Conservation (phyloP, 176 grass and related monocot species). For the Aegilops sharonensis region DNA sequence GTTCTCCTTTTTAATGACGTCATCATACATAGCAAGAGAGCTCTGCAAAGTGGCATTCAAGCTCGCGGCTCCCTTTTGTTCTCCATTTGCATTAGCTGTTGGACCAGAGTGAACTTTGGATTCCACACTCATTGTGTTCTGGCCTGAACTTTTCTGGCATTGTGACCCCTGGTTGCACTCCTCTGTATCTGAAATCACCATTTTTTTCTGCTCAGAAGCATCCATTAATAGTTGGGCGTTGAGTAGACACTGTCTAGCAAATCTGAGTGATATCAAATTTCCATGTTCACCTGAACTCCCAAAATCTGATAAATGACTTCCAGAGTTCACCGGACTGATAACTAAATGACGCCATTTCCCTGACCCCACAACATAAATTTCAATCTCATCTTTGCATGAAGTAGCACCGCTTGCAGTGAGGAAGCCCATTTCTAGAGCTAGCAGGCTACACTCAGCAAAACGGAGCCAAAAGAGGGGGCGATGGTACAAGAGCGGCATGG, state of each 20-base stretch:
- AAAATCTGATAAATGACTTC: conserved; percentile 34
- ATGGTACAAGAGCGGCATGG: conserved; percentile 55
- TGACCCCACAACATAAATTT: conserved; percentile 71
- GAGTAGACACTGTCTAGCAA: conserved; percentile 68
- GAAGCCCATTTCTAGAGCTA: conserved; percentile 71
- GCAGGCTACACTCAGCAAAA: conserved; percentile 81
- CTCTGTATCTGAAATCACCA: conserved; percentile 26
- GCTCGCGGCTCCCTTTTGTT: conserved; percentile 40
- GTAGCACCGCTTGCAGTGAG: conserved; percentile 41
- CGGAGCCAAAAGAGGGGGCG: conserved; percentile 85
- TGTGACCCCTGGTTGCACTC: conserved; percentile 38
- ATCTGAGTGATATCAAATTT: conserved; percentile 59
- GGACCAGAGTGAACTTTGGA: conserved; percentile 43
- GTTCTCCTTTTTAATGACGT: conserved; percentile 69
- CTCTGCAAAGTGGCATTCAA: conserved; percentile 60
- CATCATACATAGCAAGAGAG: conserved; percentile 58
- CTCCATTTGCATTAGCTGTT: conserved; percentile 53
- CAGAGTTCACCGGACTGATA: conserved; percentile 41
- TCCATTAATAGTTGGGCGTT: conserved; percentile 70
- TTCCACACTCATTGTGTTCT: conserved; percentile 41
- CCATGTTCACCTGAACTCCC: conserved; percentile 34
- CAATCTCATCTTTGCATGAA: conserved; percentile 51
- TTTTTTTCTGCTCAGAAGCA: conserved; percentile 32
- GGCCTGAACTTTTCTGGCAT: conserved; percentile 37
- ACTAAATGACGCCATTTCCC: conserved; percentile 68